These are phyloP conservation scores for Silene vulgaris DNA, from an alignment of 179 eudicot genomes.

Conservation along the genomic window DNA sequence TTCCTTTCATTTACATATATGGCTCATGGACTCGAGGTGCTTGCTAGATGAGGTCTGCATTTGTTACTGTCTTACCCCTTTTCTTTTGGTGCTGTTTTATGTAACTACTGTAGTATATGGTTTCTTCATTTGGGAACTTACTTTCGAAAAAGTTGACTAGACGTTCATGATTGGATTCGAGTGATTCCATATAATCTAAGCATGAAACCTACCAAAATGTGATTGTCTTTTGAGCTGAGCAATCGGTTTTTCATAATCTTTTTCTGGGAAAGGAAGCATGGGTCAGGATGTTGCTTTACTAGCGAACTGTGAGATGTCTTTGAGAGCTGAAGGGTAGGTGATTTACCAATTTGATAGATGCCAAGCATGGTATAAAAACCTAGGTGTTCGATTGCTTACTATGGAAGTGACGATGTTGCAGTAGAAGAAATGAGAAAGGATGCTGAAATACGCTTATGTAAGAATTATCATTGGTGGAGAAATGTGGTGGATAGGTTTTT, in stretches of 20 bases:
- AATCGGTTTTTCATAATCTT: neutral
- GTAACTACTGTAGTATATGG: conserved; percentile 9
- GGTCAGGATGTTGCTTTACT: neutral
- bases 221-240: neutral
- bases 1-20: neutral
- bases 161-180: neutral
- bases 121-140: neutral
- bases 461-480: neutral
- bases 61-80: neutral
- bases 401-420: neutral
- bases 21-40: conserved; percentile 9
- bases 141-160: neutral
- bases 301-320: no score
- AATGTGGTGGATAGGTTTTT: neutral
- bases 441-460: neutral
- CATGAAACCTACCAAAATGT: neutral
- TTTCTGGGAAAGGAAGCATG: conserved; percentile 5
- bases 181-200: neutral
- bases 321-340: no score
- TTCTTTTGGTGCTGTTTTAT: neutral
- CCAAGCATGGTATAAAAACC: no score
- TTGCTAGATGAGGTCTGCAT: conserved; percentile 1
- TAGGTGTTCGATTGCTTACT: no score
- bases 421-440: neutral
- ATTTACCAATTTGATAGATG: no score